Evolutionary conservation across 2,329 filamentous ascomycete genomes (phyloP).

Genomic region (Pseudocercospora fijiensis): DNA sequence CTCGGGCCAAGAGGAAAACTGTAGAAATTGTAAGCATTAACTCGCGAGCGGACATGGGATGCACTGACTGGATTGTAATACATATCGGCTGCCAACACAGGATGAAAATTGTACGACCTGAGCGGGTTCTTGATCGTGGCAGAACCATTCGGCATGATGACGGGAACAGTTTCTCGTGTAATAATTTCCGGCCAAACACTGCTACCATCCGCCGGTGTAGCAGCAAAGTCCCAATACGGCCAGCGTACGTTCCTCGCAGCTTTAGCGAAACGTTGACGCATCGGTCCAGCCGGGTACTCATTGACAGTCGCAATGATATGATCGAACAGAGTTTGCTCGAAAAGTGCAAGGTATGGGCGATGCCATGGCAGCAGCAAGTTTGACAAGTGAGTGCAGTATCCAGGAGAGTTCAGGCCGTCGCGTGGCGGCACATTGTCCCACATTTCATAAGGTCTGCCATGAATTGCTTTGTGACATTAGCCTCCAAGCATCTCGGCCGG

Average conservation of each 20-base stretch:
- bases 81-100: constrained; percentile 59
- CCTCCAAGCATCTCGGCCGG: neutral
- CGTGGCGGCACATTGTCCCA: constrained; percentile 56
- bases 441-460: constrained; percentile 66
- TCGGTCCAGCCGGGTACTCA: constrained; percentile 41
- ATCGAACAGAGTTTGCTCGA: constrained; percentile 45
- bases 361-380: constrained; percentile 81
- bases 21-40: neutral
- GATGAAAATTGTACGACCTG: constrained; percentile 43
- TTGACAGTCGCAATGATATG: constrained; percentile 44
- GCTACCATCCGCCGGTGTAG: constrained; percentile 35
- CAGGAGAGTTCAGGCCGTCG: constrained; percentile 56
- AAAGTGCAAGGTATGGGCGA: constrained; percentile 69
- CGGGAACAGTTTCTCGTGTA: constrained; percentile 40
- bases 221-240: constrained; percentile 53
- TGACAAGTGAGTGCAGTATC: constrained; percentile 76
- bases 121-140: constrained; percentile 39
- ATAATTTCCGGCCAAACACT: constrained; percentile 44
- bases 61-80: constrained; percentile 58
- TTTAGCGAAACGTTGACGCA: constrained; percentile 42
- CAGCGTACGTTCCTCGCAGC: constrained; percentile 45
- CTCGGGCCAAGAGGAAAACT: constrained; percentile 61
- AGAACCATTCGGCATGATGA: constrained; percentile 37
- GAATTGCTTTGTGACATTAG: constrained; percentile 60
- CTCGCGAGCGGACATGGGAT: neutral